Conservation (phyloP, 2,329 filamentous ascomycete species). For the Neonectria neomacrospora region DNA sequence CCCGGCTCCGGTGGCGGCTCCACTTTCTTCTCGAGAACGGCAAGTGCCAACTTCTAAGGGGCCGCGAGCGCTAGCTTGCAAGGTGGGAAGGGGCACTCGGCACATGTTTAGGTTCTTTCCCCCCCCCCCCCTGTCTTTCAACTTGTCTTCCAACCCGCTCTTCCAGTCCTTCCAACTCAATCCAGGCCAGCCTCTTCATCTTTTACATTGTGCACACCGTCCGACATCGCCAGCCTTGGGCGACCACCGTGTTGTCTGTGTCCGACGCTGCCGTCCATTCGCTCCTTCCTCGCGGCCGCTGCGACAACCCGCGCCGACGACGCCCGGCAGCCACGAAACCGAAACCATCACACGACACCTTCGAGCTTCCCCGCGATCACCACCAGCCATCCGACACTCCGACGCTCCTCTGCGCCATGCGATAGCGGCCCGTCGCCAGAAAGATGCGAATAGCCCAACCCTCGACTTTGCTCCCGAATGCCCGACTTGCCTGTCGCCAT, state of each 20-base stretch:
- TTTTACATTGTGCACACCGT: constrained; percentile 6
- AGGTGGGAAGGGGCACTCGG: background rate
- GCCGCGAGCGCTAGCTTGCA: constrained; percentile 1
- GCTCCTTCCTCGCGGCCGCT: constrained; percentile 3
- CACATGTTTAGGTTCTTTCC: constrained; percentile 6
- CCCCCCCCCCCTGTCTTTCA: constrained; percentile 18
- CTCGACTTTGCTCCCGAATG: constrained; percentile 35
- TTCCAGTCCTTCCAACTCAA: constrained; percentile 26
- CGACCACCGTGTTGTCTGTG: background rate
- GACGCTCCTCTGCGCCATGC: constrained; percentile 35
- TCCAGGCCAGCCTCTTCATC: constrained; percentile 18
- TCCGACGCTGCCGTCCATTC: background rate
- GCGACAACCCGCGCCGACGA: constrained; percentile 15
- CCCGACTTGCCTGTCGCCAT: constrained; percentile 28
- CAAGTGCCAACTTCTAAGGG: constrained; percentile 8
- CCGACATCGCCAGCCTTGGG: constrained; percentile 22
- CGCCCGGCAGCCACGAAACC: constrained; percentile 16
- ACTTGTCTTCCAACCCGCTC: background rate
- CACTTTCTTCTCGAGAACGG: constrained; percentile 7
- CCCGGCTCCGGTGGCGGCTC: constrained; percentile 18
- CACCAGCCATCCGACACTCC: constrained; percentile 6
- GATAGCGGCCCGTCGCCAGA: constrained; percentile 38
- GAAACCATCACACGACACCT: constrained; percentile 20
- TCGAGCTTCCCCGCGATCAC: constrained; percentile 25
- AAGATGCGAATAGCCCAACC: constrained; percentile 45